Evolutionary conservation across 164 flowering plant genomes (phyloP).

Genomic region (Vitis riparia): DNA sequence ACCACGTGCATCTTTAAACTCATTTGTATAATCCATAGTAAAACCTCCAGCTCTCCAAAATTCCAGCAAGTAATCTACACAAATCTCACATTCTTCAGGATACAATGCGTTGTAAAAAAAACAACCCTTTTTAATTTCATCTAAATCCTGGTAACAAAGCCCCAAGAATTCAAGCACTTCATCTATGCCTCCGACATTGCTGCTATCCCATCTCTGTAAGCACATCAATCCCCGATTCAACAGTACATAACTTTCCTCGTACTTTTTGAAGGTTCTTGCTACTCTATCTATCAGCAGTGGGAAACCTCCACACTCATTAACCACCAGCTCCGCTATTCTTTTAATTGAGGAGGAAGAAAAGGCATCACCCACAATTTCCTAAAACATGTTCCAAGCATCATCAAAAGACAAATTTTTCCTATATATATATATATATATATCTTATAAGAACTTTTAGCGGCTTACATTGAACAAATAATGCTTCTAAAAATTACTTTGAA

Average conservation of each 20-base stretch:
- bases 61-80: constrained; percentile 11
- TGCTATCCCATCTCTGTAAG: not conserved
- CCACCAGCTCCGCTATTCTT: not conserved
- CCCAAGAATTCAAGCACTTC: constrained; percentile 15
- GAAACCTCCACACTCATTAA: constrained; percentile 18
- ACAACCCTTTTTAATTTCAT: constrained; percentile 5
- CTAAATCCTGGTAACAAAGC: constrained; percentile 16
- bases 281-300: constrained; percentile 13
- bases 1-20: constrained; percentile 2
- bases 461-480: not conserved
- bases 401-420: constrained; percentile 1
- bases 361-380: constrained; percentile 7
- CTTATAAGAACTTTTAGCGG: not conserved
- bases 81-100: constrained; percentile 22
- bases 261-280: constrained; percentile 14
- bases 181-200: constrained; percentile 1
- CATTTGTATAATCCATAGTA: not conserved
- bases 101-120: constrained; percentile 23
- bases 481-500: too few relatives aligned
- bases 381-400: constrained; percentile 30
- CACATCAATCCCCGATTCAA: constrained; percentile 16
- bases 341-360: not conserved
- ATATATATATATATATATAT: too few relatives aligned
- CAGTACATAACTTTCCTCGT: not conserved
- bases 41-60: constrained; percentile 26